These are phyloP conservation scores for Batrachochytrium dendrobatidis DNA, from an alignment of 371 early-diverging fungal species.

Conservation along the genomic window DNA sequence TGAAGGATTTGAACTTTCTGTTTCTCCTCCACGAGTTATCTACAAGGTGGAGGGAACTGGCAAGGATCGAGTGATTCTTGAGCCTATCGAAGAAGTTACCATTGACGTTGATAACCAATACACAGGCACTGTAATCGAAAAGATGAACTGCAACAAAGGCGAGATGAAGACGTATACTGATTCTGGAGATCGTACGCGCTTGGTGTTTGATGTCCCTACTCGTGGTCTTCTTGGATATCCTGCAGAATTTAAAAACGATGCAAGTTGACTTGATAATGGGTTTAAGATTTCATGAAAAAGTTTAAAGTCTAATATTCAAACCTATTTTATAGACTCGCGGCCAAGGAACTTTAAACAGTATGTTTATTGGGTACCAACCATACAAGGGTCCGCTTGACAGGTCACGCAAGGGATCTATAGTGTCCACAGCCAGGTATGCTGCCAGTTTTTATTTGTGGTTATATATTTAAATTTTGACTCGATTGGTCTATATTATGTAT, in stretches of 20 bases:
- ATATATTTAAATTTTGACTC: no score
- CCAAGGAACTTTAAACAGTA: conserved; percentile 57
- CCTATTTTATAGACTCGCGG: conserved; percentile 25
- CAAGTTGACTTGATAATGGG: conserved; percentile 42
- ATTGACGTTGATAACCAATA: conserved; percentile 60
- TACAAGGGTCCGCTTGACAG: conserved; percentile 61
- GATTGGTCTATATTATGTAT: no score
- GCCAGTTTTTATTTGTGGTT: no score
- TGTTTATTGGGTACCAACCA: conserved; percentile 56
- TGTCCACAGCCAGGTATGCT: conserved; percentile 44
- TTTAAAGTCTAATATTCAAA: background rate
- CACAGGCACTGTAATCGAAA: conserved; percentile 67
- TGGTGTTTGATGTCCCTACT: conserved; percentile 67
- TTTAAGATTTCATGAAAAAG: background rate
- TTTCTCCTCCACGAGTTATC: conserved; percentile 69
- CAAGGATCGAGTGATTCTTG: conserved; percentile 38
- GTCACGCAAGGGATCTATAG: conserved; percentile 60
- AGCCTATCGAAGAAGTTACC: conserved; percentile 74
- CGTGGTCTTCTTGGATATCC: conserved; percentile 69
- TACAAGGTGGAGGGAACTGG: conserved; percentile 40
- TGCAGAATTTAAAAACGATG: conserved; percentile 77
- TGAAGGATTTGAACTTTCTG: conserved; percentile 74
- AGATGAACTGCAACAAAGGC: conserved; percentile 66
- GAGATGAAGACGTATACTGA: conserved; percentile 63
- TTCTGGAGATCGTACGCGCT: conserved; percentile 55